Conservation (phyloP, 2,329 filamentous ascomycete genomes). For the Penicillium digitatum region DNA sequence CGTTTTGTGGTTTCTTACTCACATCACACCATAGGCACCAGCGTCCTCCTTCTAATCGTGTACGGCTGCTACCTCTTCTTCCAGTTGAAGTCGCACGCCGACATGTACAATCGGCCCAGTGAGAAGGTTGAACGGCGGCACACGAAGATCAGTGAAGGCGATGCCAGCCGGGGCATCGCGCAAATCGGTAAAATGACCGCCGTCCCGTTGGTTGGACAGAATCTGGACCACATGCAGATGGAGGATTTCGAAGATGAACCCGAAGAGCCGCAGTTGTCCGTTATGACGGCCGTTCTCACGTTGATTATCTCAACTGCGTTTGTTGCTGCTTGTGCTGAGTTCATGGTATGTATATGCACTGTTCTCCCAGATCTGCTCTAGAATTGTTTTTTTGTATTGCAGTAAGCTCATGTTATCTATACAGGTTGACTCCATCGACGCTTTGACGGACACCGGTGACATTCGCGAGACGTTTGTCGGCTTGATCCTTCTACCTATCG, state of each 20-base stretch:
- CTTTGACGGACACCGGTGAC: constrained; percentile 46
- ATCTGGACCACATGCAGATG: constrained; percentile 46
- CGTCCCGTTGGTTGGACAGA: constrained; percentile 45
- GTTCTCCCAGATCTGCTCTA: not conserved
- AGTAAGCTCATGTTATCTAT: not conserved
- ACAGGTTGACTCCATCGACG: constrained; percentile 53
- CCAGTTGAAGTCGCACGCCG: constrained; percentile 79
- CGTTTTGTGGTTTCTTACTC: not conserved
- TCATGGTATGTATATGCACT: constrained; percentile 45
- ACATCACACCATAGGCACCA: constrained; percentile 37
- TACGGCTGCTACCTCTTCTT: constrained; percentile 84
- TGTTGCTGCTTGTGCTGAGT: constrained; percentile 72
- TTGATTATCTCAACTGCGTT: constrained; percentile 70
- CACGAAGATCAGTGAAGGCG: constrained; percentile 49
- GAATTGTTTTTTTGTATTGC: not conserved
- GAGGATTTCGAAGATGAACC: constrained; percentile 64
- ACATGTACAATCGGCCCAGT: constrained; percentile 74
- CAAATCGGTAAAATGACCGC: constrained; percentile 53
- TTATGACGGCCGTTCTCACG: constrained; percentile 67
- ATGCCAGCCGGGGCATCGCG: constrained; percentile 49
- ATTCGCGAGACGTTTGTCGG: constrained; percentile 61
- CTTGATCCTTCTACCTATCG: constrained; percentile 61
- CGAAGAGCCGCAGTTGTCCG: constrained; percentile 70
- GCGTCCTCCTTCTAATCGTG: constrained; percentile 77
- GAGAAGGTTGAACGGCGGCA: constrained; percentile 66